A percentile compares a stretch with the other conserved stretches of the same genome.
These are phyloP conservation scores for Solanum virginianum DNA, from an alignment of 257 asterid species.

Conservation along the genomic window DNA sequence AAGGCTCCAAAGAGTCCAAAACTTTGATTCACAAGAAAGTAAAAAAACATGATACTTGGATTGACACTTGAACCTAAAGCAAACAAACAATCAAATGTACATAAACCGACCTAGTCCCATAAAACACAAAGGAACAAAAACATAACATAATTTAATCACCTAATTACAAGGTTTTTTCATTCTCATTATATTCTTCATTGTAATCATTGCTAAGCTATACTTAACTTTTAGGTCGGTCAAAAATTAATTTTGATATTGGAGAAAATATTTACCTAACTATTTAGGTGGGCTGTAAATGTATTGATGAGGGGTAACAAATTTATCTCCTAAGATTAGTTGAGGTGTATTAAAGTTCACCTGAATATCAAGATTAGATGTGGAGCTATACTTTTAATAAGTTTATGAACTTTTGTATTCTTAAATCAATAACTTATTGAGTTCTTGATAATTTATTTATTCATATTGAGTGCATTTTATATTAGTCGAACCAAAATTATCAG, in stretches of 20 bases:
- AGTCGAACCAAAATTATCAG: neutral
- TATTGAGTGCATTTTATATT: neutral
- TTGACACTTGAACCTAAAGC: constrained; percentile 6
- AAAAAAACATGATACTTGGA: neutral
- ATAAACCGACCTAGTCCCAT: neutral
- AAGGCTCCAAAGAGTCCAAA: neutral
- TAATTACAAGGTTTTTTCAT: neutral
- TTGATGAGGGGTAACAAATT: neutral
- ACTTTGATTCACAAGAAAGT: constrained; percentile 1
- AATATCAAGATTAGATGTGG: neutral
- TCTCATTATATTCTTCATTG: neutral
- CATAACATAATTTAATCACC: neutral
- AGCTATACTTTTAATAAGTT: no score
- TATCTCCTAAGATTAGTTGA: neutral
- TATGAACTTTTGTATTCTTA: no score
- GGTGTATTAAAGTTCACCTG: neutral
- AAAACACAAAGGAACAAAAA: neutral
- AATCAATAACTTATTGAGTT: neutral
- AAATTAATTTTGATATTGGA: neutral
- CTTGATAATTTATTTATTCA: neutral
- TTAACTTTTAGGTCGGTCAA: neutral
- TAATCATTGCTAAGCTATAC: neutral
- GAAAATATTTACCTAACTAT: neutral
- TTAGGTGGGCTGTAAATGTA: neutral
- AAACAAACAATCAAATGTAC: neutral